These are phyloP conservation scores for Sclerotinia glacialis DNA, from an alignment of 2,329 filamentous ascomycete genomes.

Conservation along the genomic window DNA sequence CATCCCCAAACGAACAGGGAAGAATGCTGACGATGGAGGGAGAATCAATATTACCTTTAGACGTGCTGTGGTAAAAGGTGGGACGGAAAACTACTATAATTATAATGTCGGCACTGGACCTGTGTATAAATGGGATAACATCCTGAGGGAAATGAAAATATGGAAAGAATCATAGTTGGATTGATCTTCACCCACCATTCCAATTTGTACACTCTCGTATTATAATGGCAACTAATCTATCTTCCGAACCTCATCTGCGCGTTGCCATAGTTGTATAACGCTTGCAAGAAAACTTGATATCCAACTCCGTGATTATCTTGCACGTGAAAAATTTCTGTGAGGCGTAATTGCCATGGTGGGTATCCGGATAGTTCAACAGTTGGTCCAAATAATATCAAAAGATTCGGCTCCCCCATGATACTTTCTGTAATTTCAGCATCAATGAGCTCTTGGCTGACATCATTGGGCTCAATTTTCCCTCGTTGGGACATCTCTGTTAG, in stretches of 20 bases:
- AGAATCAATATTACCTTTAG: slow-evolving; percentile 78
- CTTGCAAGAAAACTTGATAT: slow-evolving; percentile 89
- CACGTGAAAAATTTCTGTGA: slow-evolving; percentile 89
- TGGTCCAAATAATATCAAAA: slow-evolving; percentile 83
- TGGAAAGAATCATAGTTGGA: slow-evolving; percentile 30
- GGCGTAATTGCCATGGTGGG: slow-evolving; percentile 90
- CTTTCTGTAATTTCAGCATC: slow-evolving; percentile 80
- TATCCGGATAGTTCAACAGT: slow-evolving; percentile 84
- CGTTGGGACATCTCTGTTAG: slow-evolving; percentile 92
- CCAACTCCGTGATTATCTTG: slow-evolving; percentile 79
- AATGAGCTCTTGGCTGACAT: slow-evolving; percentile 82
- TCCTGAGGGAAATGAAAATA: slow-evolving; percentile 45
- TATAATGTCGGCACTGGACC: slow-evolving; percentile 74
- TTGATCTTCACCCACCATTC: slow-evolving; percentile 14
- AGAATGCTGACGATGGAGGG: slow-evolving; percentile 59
- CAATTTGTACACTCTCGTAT: background rate
- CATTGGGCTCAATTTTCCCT: slow-evolving; percentile 73
- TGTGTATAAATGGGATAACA: slow-evolving; percentile 65
- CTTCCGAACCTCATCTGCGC: slow-evolving; percentile 76
- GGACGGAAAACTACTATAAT: slow-evolving; percentile 79
- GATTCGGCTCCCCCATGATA: slow-evolving; percentile 84
- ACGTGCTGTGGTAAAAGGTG: slow-evolving; percentile 65
- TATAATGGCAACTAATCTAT: slow-evolving; percentile 27
- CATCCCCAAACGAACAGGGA: slow-evolving; percentile 70
- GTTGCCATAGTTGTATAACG: slow-evolving; percentile 76